Evolutionary conservation across 2,329 filamentous ascomycete genomes (phyloP), one percentile per base, ranked within the genome.

Genomic region (Fusarium avenaceum): DNA sequence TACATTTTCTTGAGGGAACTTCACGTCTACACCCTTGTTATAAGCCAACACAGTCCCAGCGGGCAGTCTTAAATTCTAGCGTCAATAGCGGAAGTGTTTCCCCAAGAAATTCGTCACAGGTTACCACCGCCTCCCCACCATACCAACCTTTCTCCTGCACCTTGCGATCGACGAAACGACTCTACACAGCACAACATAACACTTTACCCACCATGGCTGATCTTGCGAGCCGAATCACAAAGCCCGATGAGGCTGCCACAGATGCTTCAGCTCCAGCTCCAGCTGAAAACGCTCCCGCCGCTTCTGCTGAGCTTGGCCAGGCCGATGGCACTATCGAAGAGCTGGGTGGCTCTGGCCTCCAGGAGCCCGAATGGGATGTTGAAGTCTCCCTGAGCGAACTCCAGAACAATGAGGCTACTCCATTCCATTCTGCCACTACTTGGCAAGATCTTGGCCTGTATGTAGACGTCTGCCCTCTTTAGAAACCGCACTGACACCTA

Each of bases 321-420:
- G 64, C 75, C 22, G 79, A 83, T 48, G 80, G 78, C 47, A 73
- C 78, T 45, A 73, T 76, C 38, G 77, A 79, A 46, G 63, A 70
- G 26, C 72, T 78, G 20, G 78, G 79, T 39, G 87, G 85, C 55
- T 87, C 87, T 39, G 83, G 82, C 47, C 82, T 90, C 28, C 79
- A 87, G 46, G 92, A 97, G 78, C 89, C 90, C 6, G 89, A 92
- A 60, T 96, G 92, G 80, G 91, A 96, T 71, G 95, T 99, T 70
- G 91, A 97, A 76, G 93, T 99, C 73, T 96, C 95, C 80, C 87
- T 98, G 61, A 94, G 91, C 74, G 94, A 97, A 76, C 85, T 97
- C 54, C 94, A 97, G 80, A 88, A 89, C 30, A 93, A 97, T 76
- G 89, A 92, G 13, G 91, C 93, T 74, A 95, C 94, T 76, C 95